A percentile compares a stretch with the other conserved stretches of the same genome.
Evolutionary conservation across 257 asterid genomes (phyloP).

Genomic region (Nicotiana knightiana): DNA sequence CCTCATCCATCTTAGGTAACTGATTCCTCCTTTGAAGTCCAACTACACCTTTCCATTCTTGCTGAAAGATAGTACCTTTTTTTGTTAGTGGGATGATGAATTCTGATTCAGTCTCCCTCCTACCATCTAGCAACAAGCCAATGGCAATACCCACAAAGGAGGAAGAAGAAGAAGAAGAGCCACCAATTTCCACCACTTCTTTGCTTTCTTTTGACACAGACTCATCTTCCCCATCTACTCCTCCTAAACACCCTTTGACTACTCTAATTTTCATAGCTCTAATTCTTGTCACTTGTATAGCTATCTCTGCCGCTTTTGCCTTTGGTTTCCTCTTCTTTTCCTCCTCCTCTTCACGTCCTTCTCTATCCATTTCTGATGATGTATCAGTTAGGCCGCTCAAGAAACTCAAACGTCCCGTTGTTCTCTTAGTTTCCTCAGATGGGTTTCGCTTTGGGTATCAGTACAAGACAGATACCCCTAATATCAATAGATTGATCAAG

Average conservation of each 20-base stretch:
- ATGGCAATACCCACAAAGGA: background rate
- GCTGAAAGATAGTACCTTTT: background rate
- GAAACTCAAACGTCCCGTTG: slow-evolving; percentile 52
- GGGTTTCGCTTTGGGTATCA: slow-evolving; percentile 78
- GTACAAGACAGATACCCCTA: slow-evolving; percentile 50
- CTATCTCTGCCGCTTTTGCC: slow-evolving; percentile 45
- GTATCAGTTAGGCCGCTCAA: slow-evolving; percentile 29
- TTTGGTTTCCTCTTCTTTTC: slow-evolving; percentile 43
- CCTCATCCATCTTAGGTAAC: background rate
- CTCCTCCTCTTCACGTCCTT: slow-evolving; percentile 10
- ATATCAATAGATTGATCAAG: slow-evolving; percentile 36
- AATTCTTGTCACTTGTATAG: slow-evolving; percentile 29
- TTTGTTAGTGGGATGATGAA: slow-evolving; percentile 12
- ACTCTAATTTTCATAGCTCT: slow-evolving; percentile 26
- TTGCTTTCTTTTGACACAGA: slow-evolving; percentile 27
- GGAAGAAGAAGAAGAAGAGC: slow-evolving; percentile 28
- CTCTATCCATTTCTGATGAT: slow-evolving; percentile 15
- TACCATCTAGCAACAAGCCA: slow-evolving; percentile 17
- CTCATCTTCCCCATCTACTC: slow-evolving; percentile 21
- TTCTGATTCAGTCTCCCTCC: slow-evolving; percentile 38
- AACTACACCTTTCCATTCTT: background rate
- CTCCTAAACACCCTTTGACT: slow-evolving; percentile 6
- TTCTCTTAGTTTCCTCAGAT: slow-evolving; percentile 52
- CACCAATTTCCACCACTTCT: slow-evolving; percentile 19
- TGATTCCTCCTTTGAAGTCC: background rate